A percentile compares a stretch with the other conserved stretches of the same genome.
These are phyloP conservation scores for Sphaerulina populicola DNA, from an alignment of 2,329 filamentous ascomycete species.

Conservation along the genomic window DNA sequence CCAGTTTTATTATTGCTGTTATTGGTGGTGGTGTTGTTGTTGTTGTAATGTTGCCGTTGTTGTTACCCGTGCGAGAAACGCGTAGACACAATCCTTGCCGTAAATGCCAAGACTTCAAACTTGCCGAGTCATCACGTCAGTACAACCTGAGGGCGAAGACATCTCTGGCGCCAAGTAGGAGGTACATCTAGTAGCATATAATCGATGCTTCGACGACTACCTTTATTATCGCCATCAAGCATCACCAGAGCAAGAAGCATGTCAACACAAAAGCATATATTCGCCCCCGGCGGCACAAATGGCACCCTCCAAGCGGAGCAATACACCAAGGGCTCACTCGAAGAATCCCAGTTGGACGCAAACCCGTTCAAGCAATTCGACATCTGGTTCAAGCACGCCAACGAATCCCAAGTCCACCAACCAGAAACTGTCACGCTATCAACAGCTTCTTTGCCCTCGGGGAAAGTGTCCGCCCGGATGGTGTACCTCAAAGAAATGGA, in stretches of 20 bases:
- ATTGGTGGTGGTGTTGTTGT: background rate
- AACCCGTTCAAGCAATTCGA: constrained; percentile 79
- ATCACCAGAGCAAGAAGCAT: constrained; percentile 11
- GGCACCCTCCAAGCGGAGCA: constrained; percentile 61
- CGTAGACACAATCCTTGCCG: background rate
- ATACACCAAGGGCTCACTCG: constrained; percentile 60
- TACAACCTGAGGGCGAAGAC: background rate
- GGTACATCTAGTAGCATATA: background rate
- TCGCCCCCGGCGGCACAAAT: constrained; percentile 56
- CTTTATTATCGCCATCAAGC: background rate
- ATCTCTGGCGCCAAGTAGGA: too few species aligned
- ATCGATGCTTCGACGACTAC: constrained; percentile 1
- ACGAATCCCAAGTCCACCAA: constrained; percentile 54
- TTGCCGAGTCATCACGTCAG: background rate
- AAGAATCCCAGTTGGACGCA: constrained; percentile 50
- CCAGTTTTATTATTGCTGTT: too few species aligned
- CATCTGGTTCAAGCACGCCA: constrained; percentile 73
- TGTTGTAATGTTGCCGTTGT: background rate
- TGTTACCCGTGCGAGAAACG: background rate
- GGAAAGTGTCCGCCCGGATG: constrained; percentile 72
- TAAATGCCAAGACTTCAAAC: background rate
- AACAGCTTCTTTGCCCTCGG: constrained; percentile 73
- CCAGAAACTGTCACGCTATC: constrained; percentile 85
- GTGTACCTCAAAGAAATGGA: constrained; percentile 97
- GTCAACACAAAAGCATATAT: constrained; percentile 37